phyloP scores from a whole-genome alignment of 768 basidiomycete genomes.

The Dioszegia hungarica region DNA sequence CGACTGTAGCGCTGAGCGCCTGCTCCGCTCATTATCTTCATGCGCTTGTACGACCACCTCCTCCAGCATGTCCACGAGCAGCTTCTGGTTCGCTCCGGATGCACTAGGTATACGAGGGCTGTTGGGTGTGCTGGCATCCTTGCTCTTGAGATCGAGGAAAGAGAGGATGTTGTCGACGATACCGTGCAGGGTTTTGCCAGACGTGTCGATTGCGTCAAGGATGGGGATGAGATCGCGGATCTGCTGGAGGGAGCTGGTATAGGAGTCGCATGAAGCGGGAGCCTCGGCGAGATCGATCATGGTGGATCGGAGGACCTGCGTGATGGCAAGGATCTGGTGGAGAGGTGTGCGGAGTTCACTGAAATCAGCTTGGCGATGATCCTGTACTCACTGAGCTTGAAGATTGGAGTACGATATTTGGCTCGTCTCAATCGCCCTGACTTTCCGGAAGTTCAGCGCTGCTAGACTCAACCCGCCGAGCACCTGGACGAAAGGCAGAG shows the following conservation, averaged over 20 bases:
- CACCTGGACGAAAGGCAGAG: slow-evolving; percentile 31
- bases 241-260: slow-evolving; percentile 27
- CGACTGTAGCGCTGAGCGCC: slow-evolving; percentile 23
- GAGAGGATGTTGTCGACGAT: slow-evolving; percentile 47
- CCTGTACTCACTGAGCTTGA: slow-evolving; percentile 40
- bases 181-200: slow-evolving; percentile 38
- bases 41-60: slow-evolving; percentile 32
- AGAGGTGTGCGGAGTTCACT: slow-evolving; percentile 45
- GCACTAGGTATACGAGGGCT: slow-evolving; percentile 5
- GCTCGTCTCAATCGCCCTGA: slow-evolving; percentile 33
- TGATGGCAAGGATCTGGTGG: slow-evolving; percentile 45
- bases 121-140: slow-evolving; percentile 13
- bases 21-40: slow-evolving; percentile 22
- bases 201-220: slow-evolving; percentile 44
- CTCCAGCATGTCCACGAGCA: slow-evolving; percentile 37
- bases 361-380: background rate
- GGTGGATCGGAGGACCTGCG: slow-evolving; percentile 32
- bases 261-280: slow-evolving; percentile 1
- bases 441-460: slow-evolving; percentile 31
- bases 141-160: slow-evolving; percentile 36
- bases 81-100: slow-evolving; percentile 12
- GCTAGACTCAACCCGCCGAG: slow-evolving; percentile 34
- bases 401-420: slow-evolving; percentile 43
- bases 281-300: slow-evolving; percentile 33
- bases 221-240: slow-evolving; percentile 38